A percentile compares a stretch with the other conserved stretches of the same genome.
Evolutionary conservation across 192 early-diverging fungal species (phyloP).

Genomic region (Chytriomyces sp.): DNA sequence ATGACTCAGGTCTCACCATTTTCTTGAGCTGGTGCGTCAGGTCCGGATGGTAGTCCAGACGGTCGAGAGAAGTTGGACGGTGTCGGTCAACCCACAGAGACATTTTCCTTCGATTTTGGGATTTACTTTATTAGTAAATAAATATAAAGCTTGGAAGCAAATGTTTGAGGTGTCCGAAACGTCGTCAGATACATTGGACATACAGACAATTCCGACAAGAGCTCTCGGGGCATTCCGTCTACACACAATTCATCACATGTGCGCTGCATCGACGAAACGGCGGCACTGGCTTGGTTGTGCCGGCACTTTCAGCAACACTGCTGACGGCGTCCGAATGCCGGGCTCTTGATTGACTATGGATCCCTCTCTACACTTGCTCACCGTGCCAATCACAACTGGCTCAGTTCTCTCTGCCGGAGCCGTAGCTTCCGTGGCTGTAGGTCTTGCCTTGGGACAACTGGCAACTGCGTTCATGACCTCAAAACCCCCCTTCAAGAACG

Average conservation of each 20-base stretch:
- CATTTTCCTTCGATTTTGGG: constrained; percentile 17
- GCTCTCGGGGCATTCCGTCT: too few relatives aligned
- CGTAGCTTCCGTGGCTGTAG: background rate
- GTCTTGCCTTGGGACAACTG: background rate
- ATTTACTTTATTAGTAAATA: background rate
- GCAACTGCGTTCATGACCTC: background rate
- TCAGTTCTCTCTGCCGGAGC: background rate
- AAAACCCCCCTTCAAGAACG: background rate
- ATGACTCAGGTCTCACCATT: constrained; percentile 59
- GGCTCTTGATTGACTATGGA: background rate
- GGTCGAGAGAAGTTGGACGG: constrained; percentile 80
- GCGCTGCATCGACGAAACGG: too few relatives aligned
- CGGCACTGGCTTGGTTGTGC: too few relatives aligned
- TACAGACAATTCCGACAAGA: too few relatives aligned
- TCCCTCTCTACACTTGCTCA: background rate
- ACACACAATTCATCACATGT: too few relatives aligned
- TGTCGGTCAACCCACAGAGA: constrained; percentile 94
- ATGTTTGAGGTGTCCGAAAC: too few relatives aligned
- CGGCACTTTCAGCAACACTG: too few relatives aligned
- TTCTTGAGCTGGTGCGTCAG: constrained; percentile 76
- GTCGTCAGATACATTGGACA: too few relatives aligned
- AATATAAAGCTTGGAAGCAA: too few relatives aligned
- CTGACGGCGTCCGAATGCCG: too few relatives aligned
- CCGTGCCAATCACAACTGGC: background rate
- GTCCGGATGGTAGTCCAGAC: constrained; percentile 80